Conservation (phyloP, 495 filamentous ascomycete genomes). For the Cenococcum geophilum region DNA sequence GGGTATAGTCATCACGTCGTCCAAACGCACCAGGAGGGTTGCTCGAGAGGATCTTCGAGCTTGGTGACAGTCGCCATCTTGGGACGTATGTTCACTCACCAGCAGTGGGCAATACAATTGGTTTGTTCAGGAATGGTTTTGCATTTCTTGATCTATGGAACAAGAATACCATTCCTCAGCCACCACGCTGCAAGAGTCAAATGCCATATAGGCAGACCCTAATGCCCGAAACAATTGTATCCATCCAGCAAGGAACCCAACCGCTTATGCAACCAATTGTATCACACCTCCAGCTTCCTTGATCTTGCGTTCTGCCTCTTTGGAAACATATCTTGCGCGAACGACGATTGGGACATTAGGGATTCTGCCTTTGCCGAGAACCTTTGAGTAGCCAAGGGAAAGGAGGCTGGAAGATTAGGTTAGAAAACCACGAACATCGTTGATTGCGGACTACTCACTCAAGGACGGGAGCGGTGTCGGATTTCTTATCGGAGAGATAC, state of each 20-base stretch:
- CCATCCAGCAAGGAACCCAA: background rate
- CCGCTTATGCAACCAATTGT: conserved; percentile 76
- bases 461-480: conserved; percentile 81
- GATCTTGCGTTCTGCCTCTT: conserved; percentile 90
- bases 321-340: conserved; percentile 80
- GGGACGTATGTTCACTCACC: background rate
- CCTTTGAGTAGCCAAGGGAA: conserved; percentile 85
- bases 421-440: too few species aligned
- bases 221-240: conserved; percentile 12
- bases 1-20: background rate
- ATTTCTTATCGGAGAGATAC: conserved; percentile 65
- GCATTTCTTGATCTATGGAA: conserved; percentile 21
- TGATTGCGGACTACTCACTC: conserved; percentile 39
- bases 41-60: background rate
- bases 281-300: conserved; percentile 86
- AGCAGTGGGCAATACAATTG: background rate
- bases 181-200: conserved; percentile 36
- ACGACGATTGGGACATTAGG: conserved; percentile 82
- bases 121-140: conserved; percentile 36
- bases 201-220: conserved; percentile 10
- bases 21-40: background rate
- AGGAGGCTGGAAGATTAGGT: conserved; percentile 48
- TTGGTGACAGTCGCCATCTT: background rate
- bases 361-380: conserved; percentile 87
- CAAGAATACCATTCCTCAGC: conserved; percentile 32